phyloP scores from a whole-genome alignment of 73 alveolate genomes.

The Blepharisma stoltei region DNA sequence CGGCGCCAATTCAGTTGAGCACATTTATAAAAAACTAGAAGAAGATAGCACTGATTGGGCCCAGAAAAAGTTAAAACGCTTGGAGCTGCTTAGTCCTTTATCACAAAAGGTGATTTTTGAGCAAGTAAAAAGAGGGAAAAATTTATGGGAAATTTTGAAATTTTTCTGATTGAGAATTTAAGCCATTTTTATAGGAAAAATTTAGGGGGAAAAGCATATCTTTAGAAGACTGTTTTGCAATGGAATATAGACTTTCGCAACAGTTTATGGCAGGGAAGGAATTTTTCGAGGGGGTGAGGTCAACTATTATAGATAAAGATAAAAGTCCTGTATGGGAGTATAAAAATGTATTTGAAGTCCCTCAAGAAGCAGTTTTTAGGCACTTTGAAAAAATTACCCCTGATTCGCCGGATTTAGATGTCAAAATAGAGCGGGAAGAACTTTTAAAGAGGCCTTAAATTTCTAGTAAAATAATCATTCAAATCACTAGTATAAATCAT shows the following conservation, averaged over 20 bases:
- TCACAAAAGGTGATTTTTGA: constrained; percentile 70
- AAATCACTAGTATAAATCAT: no score
- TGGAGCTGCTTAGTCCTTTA: constrained; percentile 52
- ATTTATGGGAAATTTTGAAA: no score
- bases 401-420: background rate
- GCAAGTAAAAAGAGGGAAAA: constrained; percentile 72
- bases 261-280: constrained; percentile 73
- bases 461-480: no score
- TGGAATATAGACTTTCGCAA: constrained; percentile 77
- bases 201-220: constrained; percentile 71
- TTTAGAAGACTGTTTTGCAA: constrained; percentile 61
- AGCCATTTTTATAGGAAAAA: no score
- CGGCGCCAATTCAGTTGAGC: constrained; percentile 40
- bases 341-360: constrained; percentile 64
- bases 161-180: no score
- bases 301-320: constrained; percentile 77
- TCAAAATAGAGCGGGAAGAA: no score
- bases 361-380: constrained; percentile 50
- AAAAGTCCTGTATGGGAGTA: constrained; percentile 76
- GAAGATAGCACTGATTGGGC: background rate
- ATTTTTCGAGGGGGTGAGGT: constrained; percentile 87
- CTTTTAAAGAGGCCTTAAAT: no score
- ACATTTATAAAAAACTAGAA: constrained; percentile 34
- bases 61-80: constrained; percentile 21
- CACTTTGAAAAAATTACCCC: constrained; percentile 56